phyloP scores from a whole-genome alignment of 345 rosid species.

The Ailanthus altissimus region DNA sequence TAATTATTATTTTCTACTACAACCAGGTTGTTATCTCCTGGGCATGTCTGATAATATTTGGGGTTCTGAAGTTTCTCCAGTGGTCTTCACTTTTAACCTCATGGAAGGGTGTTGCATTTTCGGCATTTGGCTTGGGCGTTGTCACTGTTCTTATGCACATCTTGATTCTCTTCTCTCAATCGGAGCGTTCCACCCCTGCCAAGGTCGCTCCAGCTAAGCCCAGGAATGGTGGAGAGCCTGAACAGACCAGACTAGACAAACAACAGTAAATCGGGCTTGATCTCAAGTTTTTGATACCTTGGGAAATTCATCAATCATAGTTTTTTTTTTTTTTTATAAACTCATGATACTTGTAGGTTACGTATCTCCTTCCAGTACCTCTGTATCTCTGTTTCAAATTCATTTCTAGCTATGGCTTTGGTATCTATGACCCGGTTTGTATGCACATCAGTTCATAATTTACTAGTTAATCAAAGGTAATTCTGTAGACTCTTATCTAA shows the following conservation, averaged over 20 bases:
- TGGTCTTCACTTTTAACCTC: slow-evolving; percentile 72
- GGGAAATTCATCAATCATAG: slow-evolving; percentile 2
- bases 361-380: slow-evolving; percentile 1
- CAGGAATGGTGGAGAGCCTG: slow-evolving; percentile 33
- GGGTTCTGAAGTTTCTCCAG: slow-evolving; percentile 57
- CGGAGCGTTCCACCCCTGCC: slow-evolving; percentile 86
- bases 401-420: slow-evolving; percentile 16
- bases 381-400: neutral
- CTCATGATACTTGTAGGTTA: slow-evolving; percentile 9
- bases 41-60: slow-evolving; percentile 52
- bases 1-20: neutral
- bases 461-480: slow-evolving; percentile 18
- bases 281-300: neutral
- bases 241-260: slow-evolving; percentile 38
- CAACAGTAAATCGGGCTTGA: slow-evolving; percentile 33
- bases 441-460: slow-evolving; percentile 30
- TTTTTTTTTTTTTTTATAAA: slow-evolving; percentile 12
- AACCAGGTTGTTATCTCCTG: slow-evolving; percentile 68
- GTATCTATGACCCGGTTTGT: slow-evolving; percentile 16
- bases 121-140: slow-evolving; percentile 52
- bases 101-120: slow-evolving; percentile 73
- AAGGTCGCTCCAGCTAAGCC: slow-evolving; percentile 65
- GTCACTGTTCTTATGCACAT: slow-evolving; percentile 79
- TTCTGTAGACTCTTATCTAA: slow-evolving; percentile 29
- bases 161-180: slow-evolving; percentile 73